These are phyloP conservation scores for Arabidopsis thaliana DNA, from an alignment of 345 rosid genomes.

Conservation along the genomic window TAIR10.1 NC_003076.8:23208501-23209000, in stretches of 20 bases:
- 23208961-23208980: conserved; percentile 16
- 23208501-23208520: no score
- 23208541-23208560: no score
- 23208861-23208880: background rate
- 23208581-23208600: background rate
- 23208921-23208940: background rate
- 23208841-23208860: background rate
- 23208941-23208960: background rate
- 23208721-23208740: conserved; percentile 97
- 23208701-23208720: conserved; percentile 62
- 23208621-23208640: conserved; percentile 8
- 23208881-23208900: background rate
- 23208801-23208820: conserved; percentile 58
- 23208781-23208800: conserved; percentile 91
- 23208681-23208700: background rate
- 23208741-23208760: conserved; percentile 91
- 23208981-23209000: background rate
- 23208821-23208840: background rate
- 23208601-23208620: background rate
- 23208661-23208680: conserved; percentile 9
- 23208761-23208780: conserved; percentile 93
- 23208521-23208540: no score
- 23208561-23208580: conserved; percentile 2
- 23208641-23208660: conserved; percentile 1
- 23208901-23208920: background rate